Evolutionary conservation across 73 alveolate genomes (phyloP).

Genomic region (Halteria grandinella): DNA sequence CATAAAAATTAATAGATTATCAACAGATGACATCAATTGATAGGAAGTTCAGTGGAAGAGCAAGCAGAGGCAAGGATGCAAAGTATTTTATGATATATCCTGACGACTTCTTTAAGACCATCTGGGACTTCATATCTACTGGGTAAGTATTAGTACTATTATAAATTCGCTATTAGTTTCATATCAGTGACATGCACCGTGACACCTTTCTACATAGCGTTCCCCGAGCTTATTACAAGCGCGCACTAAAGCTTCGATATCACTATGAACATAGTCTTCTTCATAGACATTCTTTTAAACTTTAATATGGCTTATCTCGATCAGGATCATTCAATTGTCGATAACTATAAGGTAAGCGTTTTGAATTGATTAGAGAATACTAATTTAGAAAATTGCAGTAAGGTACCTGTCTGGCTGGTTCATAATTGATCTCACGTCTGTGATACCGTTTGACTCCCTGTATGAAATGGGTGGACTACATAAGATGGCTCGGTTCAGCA

Average conservation of each 20-base stretch:
- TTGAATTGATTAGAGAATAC: too few species aligned
- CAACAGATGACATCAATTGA: too few species aligned
- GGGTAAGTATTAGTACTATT: too few species aligned
- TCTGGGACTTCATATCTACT: not conserved
- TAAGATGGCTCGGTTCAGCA: constrained; percentile 67
- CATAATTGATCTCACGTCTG: not conserved
- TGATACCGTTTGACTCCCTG: not conserved
- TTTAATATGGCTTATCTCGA: not conserved
- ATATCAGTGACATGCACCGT: too few species aligned
- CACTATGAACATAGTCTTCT: not conserved
- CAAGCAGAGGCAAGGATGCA: not conserved
- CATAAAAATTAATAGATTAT: too few species aligned
- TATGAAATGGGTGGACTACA: not conserved
- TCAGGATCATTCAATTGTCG: not conserved
- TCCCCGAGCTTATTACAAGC: too few species aligned
- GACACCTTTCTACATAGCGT: too few species aligned
- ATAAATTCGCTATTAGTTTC: too few species aligned
- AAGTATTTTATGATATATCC: not conserved
- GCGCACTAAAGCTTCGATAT: too few species aligned
- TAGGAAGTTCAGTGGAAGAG: too few species aligned
- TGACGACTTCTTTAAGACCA: not conserved
- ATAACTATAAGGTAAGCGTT: not conserved
- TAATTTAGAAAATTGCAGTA: not conserved
- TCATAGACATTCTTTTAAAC: not conserved
- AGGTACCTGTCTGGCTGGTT: not conserved